Evolutionary conservation across 495 filamentous ascomycete genomes (phyloP), one percentile per base, ranked within the genome.

Genomic region (Talaromyces stipitatus): DNA sequence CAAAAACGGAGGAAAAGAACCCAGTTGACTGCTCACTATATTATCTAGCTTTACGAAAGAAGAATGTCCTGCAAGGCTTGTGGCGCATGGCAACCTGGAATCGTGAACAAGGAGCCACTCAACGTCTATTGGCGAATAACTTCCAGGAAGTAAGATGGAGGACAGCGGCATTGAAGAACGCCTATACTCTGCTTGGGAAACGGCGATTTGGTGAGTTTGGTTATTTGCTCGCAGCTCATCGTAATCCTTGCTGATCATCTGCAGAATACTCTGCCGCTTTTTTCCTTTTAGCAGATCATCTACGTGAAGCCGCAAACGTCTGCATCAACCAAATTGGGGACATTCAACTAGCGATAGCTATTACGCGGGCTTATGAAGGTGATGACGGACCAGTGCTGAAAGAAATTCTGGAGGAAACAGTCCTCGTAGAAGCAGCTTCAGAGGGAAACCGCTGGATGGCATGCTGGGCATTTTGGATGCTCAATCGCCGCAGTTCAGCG

Each of bases 31-130:
- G 95, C 72, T 88, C 86, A 59, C 70, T 99, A 14, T 92, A 86
- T 69, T 99, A 97, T 66, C 78, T 99, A 20, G 92, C 94, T 3
- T 78, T 97, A 20, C 81, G 79, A 56, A 99, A 96, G 77, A 99
- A 97, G 69, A 84, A 87, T 16, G 87, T 97, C 3, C 80, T 99
- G 3, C 78, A 95, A 54, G 94, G 91, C 2, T 81, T 99, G 4
- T 99, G 94, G 94, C 83, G 94, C 16, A 97, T 99, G 84, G 94
- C 95, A 16, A 79, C 77, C 33, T 94, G 94, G 91, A 85, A 94
- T 63, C 81, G 79, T 50, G 94, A 99, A 67, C 95, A 97, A 70
- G 72, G 62, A 8, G 80, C 85, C 0, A 99, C 94, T 8, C 81
- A 82, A 50, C 80, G 76, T 54, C 75, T 99, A 23, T 71, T 99